A percentile compares a stretch with the other conserved stretches of the same genome.
Conservation (phyloP, 2,329 filamentous ascomycete genomes). For the Colletotrichum australisinense region DNA sequence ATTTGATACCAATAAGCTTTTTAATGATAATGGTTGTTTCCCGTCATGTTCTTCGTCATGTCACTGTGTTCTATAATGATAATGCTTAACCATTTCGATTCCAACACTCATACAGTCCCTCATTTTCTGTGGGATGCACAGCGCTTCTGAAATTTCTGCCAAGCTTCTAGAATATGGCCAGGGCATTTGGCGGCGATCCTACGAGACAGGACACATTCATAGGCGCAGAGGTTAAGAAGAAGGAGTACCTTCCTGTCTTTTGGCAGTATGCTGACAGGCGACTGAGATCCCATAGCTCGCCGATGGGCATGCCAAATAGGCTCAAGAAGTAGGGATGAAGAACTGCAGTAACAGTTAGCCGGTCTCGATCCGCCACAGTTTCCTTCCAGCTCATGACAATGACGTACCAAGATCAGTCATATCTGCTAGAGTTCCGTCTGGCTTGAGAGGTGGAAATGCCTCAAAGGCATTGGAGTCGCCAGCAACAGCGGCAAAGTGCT, state of each 20-base stretch:
- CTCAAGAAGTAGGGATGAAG: constrained; percentile 61
- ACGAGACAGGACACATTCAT: constrained; percentile 67
- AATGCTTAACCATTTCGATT: not conserved
- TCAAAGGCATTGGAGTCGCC: constrained; percentile 75
- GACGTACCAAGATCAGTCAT: constrained; percentile 52
- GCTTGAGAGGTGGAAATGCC: constrained; percentile 65
- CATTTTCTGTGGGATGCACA: too few relatives aligned
- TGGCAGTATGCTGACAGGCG: constrained; percentile 64
- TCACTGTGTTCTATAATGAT: not conserved
- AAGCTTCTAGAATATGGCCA: constrained; percentile 54
- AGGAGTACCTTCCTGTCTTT: constrained; percentile 65
- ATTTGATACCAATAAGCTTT: not conserved
- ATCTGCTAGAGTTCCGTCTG: constrained; percentile 48
- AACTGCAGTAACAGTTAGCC: constrained; percentile 40
- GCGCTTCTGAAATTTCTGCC: too few relatives aligned
- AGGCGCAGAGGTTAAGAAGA: constrained; percentile 71
- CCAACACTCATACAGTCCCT: not conserved
- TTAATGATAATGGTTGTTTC: not conserved
- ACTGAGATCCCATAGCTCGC: constrained; percentile 68
- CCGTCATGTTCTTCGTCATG: not conserved
- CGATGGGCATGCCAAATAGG: constrained; percentile 65
- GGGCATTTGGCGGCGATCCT: constrained; percentile 59
- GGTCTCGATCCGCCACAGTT: not conserved
- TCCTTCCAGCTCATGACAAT: not conserved
- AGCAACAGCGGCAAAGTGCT: constrained; percentile 73